Conservation (phyloP, 306 rosid genomes). For the Gillenia trifoliata region DNA sequence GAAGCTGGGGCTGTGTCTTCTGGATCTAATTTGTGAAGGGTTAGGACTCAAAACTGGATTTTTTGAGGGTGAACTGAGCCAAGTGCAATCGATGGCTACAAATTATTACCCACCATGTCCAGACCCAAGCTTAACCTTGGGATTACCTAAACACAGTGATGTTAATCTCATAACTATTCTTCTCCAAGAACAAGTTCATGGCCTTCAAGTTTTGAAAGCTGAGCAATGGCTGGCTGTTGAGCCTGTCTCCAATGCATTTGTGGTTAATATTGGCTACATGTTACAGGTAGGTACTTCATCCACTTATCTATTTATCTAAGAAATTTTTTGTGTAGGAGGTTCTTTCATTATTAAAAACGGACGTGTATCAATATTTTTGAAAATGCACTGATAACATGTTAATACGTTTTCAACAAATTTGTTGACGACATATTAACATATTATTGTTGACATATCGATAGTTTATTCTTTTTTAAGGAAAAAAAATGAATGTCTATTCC, state of each 20-base stretch:
- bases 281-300: slow-evolving; percentile 29
- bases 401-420: too few species aligned
- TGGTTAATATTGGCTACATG: slow-evolving; percentile 43
- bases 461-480: too few species aligned
- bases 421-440: too few species aligned
- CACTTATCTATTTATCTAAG: background rate
- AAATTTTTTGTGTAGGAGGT: background rate
- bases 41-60: slow-evolving; percentile 15
- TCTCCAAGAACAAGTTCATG: slow-evolving; percentile 17
- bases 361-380: too few species aligned
- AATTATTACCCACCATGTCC: slow-evolving; percentile 20
- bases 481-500: too few species aligned
- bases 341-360: background rate
- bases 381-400: too few species aligned
- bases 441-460: too few species aligned
- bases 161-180: slow-evolving; percentile 11
- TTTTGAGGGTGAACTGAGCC: background rate
- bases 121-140: slow-evolving; percentile 31
- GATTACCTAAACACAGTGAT: slow-evolving; percentile 32
- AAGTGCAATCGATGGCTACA: background rate
- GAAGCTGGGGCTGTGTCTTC: slow-evolving; percentile 20
- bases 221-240: slow-evolving; percentile 42
- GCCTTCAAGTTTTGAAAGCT: slow-evolving; percentile 45
- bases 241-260: slow-evolving; percentile 46
- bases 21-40: slow-evolving; percentile 24